Evolutionary conservation across 164 flowering plant species (phyloP), one percentile per base, ranked within the genome.

Genomic region (Euptelea pleiosperma): DNA sequence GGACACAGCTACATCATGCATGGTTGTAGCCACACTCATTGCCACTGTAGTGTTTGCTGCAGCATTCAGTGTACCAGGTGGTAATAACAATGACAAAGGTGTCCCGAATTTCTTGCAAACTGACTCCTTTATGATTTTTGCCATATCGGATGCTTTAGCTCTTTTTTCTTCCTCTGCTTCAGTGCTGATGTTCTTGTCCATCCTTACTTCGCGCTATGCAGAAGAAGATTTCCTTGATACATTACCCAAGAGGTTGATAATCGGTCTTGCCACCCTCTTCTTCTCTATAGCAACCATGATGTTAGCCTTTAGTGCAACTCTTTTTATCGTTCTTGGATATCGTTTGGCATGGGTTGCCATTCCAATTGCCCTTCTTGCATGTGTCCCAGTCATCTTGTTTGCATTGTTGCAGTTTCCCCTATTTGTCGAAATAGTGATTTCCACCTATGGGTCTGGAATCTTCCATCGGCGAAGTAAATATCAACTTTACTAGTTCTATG

Each of bases 261-360:
- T 42, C n/a, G 45, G 45, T 16, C 45, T 42, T 42, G 45, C 45
- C n/a, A 42, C 45, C 6, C 45, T 42, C 9, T 42, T 42, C 45
- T n/a, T 42, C 45, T 42, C 45, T 18, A 42, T 42, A 42, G 45
- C 45, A 6, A n/a, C 45, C 2, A 16, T 42, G 45, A 42, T 42
- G 45, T n/a, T 18, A 42, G 45, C 45, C 22, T 42, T 42, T 18
- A 42, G 8, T 42, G 45, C 45, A 42, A 18, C 24, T 4, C 45
- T 42, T 4, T 42, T 2, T 18, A 42, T 18, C 45, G 19, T 42
- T n/a, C 45, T 42, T 42, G 18, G 9, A 0, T 9, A 1, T 4
- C n/a, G 22, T 5, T 16, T n/a, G 0, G 18, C 15, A 42, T 42
- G 45, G 45, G 45, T 9, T 42, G 7, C 19, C 21, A n/a, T 42